These are phyloP conservation scores for Daldinia vernicosa DNA, from an alignment of 495 filamentous ascomycete genomes.

Conservation along the genomic window DNA sequence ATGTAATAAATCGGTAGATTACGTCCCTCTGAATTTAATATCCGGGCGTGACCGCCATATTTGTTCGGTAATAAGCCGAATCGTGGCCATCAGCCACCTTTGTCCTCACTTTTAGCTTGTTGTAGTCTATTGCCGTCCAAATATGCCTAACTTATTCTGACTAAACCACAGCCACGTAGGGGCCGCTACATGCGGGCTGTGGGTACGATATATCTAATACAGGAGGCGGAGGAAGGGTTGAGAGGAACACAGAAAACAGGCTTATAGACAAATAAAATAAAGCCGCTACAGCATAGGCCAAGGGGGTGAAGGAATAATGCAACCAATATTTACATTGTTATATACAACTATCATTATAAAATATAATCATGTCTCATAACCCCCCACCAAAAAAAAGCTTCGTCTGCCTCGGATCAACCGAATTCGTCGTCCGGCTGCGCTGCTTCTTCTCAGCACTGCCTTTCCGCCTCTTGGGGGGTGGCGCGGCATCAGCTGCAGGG, in stretches of 20 bases:
- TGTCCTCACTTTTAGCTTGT: neutral
- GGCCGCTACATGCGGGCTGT: neutral
- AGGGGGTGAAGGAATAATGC: no score
- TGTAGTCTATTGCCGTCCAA: neutral
- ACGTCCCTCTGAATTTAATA: no score
- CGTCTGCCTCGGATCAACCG: conserved; percentile 56
- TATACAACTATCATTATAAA: neutral
- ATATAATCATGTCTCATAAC: neutral
- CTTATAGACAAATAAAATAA: neutral
- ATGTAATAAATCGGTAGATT: neutral
- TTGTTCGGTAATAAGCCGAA: neutral
- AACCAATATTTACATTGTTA: neutral
- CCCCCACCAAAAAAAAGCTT: conserved; percentile 55
- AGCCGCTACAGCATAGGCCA: no score
- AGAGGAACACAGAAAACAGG: neutral
- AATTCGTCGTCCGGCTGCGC: conserved; percentile 37
- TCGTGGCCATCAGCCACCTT: neutral
- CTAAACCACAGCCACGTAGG: neutral
- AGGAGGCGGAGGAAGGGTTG: neutral
- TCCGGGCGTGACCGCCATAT: neutral
- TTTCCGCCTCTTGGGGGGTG: conserved; percentile 45
- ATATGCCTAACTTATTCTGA: neutral
- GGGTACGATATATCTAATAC: neutral
- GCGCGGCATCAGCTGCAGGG: conserved; percentile 9
- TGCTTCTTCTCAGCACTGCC: conserved; percentile 50